A percentile compares a stretch with the other conserved stretches of the same genome.
Conservation (phyloP, 2,329 filamentous ascomycete genomes). For the Xylariaceae sp. region DNA sequence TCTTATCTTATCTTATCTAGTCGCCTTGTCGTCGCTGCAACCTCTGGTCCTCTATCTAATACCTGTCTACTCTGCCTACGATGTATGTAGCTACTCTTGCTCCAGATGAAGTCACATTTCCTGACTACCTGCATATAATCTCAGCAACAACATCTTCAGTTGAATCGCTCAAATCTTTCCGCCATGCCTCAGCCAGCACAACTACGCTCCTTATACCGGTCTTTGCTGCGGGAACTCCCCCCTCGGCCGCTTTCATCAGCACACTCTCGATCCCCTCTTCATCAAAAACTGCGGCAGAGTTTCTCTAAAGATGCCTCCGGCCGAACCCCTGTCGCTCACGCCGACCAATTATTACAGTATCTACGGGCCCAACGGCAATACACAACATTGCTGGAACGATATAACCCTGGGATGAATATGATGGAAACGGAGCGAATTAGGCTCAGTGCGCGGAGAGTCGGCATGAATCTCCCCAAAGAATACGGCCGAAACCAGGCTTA, state of each 20-base stretch:
- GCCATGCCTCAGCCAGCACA: slow-evolving; percentile 40
- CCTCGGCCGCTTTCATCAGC: slow-evolving; percentile 53
- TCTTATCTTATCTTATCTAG: slow-evolving; percentile 9
- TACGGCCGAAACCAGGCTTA: slow-evolving; percentile 29
- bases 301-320: slow-evolving; percentile 42
- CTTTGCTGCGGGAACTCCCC: slow-evolving; percentile 83
- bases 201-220: slow-evolving; percentile 76
- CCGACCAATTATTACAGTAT: slow-evolving; percentile 76
- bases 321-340: slow-evolving; percentile 41
- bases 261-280: slow-evolving; percentile 58
- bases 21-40: too few species aligned
- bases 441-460: slow-evolving; percentile 78
- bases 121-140: background rate
- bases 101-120: background rate
- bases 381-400: slow-evolving; percentile 73
- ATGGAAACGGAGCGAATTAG: slow-evolving; percentile 77
- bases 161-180: background rate
- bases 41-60: too few species aligned
- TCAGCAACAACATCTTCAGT: background rate
- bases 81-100: background rate
- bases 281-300: slow-evolving; percentile 60
- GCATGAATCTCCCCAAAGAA: slow-evolving; percentile 78
- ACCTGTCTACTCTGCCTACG: too few species aligned
- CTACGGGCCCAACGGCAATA: slow-evolving; percentile 82
- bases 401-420: slow-evolving; percentile 90